Evolutionary conservation across 768 basidiomycete genomes (phyloP), one percentile per base, ranked within the genome.

Genomic region (Russula compacta): DNA sequence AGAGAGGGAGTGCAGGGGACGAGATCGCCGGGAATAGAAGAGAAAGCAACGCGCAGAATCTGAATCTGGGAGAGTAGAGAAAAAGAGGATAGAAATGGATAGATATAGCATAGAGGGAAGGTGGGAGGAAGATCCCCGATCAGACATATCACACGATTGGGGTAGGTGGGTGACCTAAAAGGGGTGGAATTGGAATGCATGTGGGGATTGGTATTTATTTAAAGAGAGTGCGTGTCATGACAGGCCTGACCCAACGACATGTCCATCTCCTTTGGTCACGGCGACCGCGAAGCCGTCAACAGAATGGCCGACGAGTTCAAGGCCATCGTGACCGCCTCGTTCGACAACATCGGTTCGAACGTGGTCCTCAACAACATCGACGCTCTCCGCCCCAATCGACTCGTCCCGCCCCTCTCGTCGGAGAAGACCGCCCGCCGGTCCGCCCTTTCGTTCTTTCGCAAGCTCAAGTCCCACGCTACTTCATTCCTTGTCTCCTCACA

Each of bases 301-400:
- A 35, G 52, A 43, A 43, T 62, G 52, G 57, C 57, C 3, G 64
- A 65, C 3, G 64, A 65, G 56, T 65, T 65, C 61, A 58, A 49
- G 14, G 61, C 61, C 3, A 49, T 65, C 57, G 47, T 65, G 8
- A 58, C 64, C 36, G 64, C 64, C 40, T 56, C 64, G 4, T 62
- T 65, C 48, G 64, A 65, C 57, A 9, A 56, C 48, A 65, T 65
- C 44, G 57, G 64, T 38, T 38, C 64, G 0, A 14, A 43, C 19
- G 42, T 65, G 40, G 52, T 38, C 17, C 48, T 62, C 48, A 24
- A 58, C 39, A 29, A 11, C 53, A n/a, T 48, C 11, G 11, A 38
- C 43, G 12, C 29, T 2, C 17, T 29, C 55, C 44, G 24, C 3
- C 24, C 44, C 39, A 15, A 3, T 6, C 42, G 8, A 12, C 24